Conservation (phyloP, 192 early-diverging fungal genomes). For the Phlyctochytrium bullatum region DNA sequence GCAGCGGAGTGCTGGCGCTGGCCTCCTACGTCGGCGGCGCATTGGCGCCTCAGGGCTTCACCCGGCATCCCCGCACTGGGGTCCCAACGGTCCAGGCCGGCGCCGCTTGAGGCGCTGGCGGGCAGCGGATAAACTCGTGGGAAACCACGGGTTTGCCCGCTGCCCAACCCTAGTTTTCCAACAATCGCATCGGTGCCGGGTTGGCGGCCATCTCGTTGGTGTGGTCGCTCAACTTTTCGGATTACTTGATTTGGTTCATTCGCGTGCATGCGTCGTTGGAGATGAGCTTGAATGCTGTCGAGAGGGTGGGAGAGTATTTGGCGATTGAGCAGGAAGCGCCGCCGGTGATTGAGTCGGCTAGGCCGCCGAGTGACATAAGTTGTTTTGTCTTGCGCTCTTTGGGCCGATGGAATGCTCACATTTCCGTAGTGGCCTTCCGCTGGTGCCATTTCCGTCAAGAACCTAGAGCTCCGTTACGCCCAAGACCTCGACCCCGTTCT, state of each 20-base stretch:
- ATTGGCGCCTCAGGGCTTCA: conserved; percentile 49
- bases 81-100: not conserved
- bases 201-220: conserved; percentile 77
- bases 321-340: conserved; percentile 76
- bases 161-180: too few species aligned
- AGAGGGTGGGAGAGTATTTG: conserved; percentile 85
- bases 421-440: conserved; percentile 52
- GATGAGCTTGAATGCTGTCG: conserved; percentile 61
- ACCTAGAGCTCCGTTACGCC: conserved; percentile 71
- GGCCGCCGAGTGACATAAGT: conserved; percentile 21
- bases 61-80: conserved; percentile 11
- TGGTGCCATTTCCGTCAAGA: conserved; percentile 66
- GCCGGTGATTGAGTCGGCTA: conserved; percentile 50
- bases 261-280: conserved; percentile 62
- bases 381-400: not conserved
- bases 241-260: conserved; percentile 27
- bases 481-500: conserved; percentile 62
- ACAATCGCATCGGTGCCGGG: conserved; percentile 60
- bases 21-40: too few species aligned
- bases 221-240: conserved; percentile 76
- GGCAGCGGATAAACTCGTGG: too few species aligned
- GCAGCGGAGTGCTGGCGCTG: too few species aligned
- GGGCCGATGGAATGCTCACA: not conserved
- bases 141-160: too few species aligned
- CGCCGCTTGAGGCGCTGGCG: too few species aligned